Percentiles rank a stretch among this genome's conserved stretches.
phyloP scores from a whole-genome alignment of 768 basidiomycete species.

The Auricularia cornea region DNA sequence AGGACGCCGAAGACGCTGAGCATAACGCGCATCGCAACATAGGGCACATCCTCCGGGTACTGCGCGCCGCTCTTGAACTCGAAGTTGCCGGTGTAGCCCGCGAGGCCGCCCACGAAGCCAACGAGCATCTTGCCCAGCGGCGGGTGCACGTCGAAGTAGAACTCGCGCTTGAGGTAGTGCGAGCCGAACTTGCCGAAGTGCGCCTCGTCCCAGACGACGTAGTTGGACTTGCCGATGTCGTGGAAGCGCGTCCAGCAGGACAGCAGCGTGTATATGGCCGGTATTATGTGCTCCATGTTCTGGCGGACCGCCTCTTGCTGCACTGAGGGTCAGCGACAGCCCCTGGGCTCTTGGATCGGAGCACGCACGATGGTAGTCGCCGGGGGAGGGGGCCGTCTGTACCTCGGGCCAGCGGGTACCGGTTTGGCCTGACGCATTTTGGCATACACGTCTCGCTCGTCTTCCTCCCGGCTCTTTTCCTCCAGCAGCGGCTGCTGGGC shows the following conservation, averaged over 20 bases:
- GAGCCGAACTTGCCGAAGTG: constrained; percentile 99
- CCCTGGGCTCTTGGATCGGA: constrained; percentile 43
- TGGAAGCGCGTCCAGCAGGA: constrained; percentile 94
- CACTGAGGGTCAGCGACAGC: constrained; percentile 8
- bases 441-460: constrained; percentile 59
- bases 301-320: constrained; percentile 72
- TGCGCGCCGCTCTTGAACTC: constrained; percentile 88
- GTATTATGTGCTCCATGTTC: constrained; percentile 70
- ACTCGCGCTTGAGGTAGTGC: constrained; percentile 96
- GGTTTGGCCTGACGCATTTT: constrained; percentile 28
- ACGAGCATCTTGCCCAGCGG: constrained; percentile 99
- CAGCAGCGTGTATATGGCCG: constrained; percentile 82
- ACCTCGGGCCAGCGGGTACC: constrained; percentile 1
- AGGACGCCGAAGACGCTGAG: constrained; percentile 90
- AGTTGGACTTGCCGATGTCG: constrained; percentile 75
- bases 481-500: constrained; percentile 12
- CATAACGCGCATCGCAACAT: constrained; percentile 91
- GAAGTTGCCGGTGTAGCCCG: constrained; percentile 86
- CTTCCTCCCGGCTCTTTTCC: constrained; percentile 28
- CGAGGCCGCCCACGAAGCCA: constrained; percentile 80
- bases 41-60: constrained; percentile 83
- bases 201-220: constrained; percentile 98
- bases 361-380: constrained; percentile 24
- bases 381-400: constrained; percentile 43
- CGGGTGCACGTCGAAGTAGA: constrained; percentile 99